phyloP scores from a whole-genome alignment of 495 filamentous ascomycete species.

The Pyronema omphalodes region DNA sequence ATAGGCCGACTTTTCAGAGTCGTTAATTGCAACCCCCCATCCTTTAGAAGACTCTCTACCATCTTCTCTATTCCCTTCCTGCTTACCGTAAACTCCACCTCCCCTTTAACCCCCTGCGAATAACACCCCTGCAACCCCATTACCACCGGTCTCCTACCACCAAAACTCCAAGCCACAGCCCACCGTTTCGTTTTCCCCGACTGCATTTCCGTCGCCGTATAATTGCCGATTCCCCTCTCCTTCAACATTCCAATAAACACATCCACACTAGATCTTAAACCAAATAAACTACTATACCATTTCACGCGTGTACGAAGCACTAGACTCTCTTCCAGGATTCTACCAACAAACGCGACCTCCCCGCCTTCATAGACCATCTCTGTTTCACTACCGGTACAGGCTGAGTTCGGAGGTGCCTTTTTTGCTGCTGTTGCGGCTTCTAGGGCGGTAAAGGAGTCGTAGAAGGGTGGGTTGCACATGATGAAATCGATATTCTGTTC shows the following conservation, averaged over 20 bases:
- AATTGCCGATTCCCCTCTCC: slow-evolving; percentile 48
- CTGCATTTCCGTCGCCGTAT: slow-evolving; percentile 61
- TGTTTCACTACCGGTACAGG: slow-evolving; percentile 50
- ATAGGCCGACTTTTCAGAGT: slow-evolving; percentile 32
- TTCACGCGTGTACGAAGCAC: slow-evolving; percentile 39
- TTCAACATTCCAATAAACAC: slow-evolving; percentile 42
- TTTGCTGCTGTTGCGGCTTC: slow-evolving; percentile 45
- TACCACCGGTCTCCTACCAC: slow-evolving; percentile 42
- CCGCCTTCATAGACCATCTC: slow-evolving; percentile 76
- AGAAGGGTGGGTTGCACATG: slow-evolving; percentile 95
- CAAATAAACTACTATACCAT: slow-evolving; percentile 90
- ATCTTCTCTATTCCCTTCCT: slow-evolving; percentile 22
- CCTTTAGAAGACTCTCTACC: slow-evolving; percentile 26
- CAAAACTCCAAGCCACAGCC: slow-evolving; percentile 79
- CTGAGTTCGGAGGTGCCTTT: slow-evolving; percentile 45
- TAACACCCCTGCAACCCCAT: slow-evolving; percentile 36
- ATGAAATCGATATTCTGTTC: slow-evolving; percentile 63
- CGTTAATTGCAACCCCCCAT: slow-evolving; percentile 31
- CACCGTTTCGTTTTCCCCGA: slow-evolving; percentile 71
- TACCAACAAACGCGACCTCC: slow-evolving; percentile 59
- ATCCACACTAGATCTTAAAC: slow-evolving; percentile 56
- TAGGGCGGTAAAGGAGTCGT: slow-evolving; percentile 53
- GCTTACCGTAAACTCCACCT: slow-evolving; percentile 32
- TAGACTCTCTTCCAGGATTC: slow-evolving; percentile 59
- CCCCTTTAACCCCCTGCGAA: slow-evolving; percentile 39